phyloP scores from a whole-genome alignment of 208 protist genomes.

The Acanthamoeba healyi region DNA sequence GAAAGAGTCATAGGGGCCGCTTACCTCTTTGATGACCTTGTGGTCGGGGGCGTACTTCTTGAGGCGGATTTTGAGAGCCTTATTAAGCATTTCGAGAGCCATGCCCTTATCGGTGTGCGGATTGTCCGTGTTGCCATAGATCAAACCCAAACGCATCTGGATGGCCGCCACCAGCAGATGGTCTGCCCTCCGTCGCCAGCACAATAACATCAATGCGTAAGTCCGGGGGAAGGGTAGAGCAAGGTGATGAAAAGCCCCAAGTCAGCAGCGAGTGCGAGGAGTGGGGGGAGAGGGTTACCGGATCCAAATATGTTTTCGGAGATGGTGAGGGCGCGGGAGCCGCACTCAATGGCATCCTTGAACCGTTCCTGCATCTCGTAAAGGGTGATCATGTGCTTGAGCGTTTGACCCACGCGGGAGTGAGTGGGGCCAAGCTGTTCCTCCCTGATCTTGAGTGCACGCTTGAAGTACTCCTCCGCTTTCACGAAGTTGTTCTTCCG shows the following conservation, averaged over 20 bases:
- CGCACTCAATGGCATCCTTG: conserved; percentile 67
- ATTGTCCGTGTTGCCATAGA: conserved; percentile 65
- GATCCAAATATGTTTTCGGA: conserved; percentile 77
- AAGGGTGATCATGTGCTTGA: conserved; percentile 82
- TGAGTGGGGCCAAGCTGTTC: conserved; percentile 75
- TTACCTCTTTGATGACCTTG: conserved; percentile 55
- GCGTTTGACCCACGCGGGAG: conserved; percentile 77
- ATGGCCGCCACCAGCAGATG: conserved; percentile 48
- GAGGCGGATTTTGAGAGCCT: conserved; percentile 31
- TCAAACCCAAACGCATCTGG: conserved; percentile 46
- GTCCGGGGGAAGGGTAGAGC: too few species aligned
- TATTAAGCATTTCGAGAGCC: conserved; percentile 18
- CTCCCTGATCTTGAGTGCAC: conserved; percentile 81
- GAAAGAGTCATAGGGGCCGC: not conserved
- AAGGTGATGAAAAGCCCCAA: too few species aligned
- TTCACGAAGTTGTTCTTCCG: conserved; percentile 57
- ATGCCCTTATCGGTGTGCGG: not conserved
- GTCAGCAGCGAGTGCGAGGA: too few species aligned
- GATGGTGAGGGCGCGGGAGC: conserved; percentile 75
- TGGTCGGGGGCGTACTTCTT: conserved; percentile 49
- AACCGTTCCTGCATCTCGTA: conserved; percentile 84
- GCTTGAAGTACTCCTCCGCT: conserved; percentile 79
- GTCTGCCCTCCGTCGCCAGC: not conserved
- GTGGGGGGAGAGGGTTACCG: not conserved
- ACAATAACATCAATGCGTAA: too few species aligned